A percentile compares a stretch with the other conserved stretches of the same genome.
These are phyloP conservation scores for Lasiosphaeria miniovina DNA, from an alignment of 495 filamentous ascomycete genomes.

Conservation along the genomic window DNA sequence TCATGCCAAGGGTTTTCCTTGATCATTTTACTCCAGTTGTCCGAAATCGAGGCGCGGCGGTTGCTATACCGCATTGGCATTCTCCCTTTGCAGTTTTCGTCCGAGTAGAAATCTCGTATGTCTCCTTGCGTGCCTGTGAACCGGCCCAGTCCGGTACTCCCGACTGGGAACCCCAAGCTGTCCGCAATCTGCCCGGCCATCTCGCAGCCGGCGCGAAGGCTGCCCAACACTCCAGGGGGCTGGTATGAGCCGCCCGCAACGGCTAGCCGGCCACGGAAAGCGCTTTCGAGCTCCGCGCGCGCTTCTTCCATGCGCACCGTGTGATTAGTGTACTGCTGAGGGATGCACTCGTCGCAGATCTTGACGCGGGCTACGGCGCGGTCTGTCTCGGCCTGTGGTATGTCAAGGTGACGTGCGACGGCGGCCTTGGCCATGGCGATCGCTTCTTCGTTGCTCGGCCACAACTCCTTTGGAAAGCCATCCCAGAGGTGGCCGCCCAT, in stretches of 20 bases:
- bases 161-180: not conserved
- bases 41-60: constrained; percentile 7
- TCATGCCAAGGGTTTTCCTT: not conserved
- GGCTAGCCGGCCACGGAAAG: constrained; percentile 62
- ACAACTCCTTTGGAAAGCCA: constrained; percentile 42
- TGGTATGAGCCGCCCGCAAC: constrained; percentile 80
- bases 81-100: too few relatives aligned
- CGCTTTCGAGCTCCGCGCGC: constrained; percentile 49
- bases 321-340: constrained; percentile 84
- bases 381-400: constrained; percentile 45
- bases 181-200: constrained; percentile 14
- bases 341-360: constrained; percentile 77
- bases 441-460: constrained; percentile 61
- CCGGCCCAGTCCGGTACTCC: constrained; percentile 1
- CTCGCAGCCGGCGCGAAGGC: constrained; percentile 41
- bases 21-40: not conserved
- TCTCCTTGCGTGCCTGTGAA: not conserved
- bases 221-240: constrained; percentile 35
- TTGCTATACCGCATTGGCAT: constrained; percentile 12
- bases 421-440: constrained; percentile 63
- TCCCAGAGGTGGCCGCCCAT: constrained; percentile 94
- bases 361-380: constrained; percentile 55
- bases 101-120: too few relatives aligned
- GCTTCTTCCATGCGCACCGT: constrained; percentile 56
- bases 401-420: constrained; percentile 69